These are phyloP conservation scores for Scutellaria galericulata DNA, from an alignment of 257 asterid genomes.

Conservation along the genomic window DNA sequence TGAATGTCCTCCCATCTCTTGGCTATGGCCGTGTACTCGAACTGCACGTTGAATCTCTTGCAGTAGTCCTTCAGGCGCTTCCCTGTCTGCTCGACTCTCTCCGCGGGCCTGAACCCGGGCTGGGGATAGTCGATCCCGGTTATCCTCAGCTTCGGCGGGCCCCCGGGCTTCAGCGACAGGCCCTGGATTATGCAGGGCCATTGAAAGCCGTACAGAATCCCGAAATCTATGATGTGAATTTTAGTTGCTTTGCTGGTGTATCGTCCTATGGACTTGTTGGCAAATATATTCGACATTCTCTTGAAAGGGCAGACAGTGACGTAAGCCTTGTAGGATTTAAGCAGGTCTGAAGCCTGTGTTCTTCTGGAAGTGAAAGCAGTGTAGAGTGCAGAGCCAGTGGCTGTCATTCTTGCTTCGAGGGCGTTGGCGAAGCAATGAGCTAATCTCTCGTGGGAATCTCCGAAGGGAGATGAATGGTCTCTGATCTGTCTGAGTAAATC, in stretches of 20 bases:
- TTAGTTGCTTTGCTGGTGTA: slow-evolving; percentile 30
- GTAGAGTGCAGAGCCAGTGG: slow-evolving; percentile 53
- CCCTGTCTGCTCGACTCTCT: slow-evolving; percentile 68
- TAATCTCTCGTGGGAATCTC: slow-evolving; percentile 58
- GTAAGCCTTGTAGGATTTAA: slow-evolving; percentile 52
- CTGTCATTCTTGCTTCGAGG: slow-evolving; percentile 62
- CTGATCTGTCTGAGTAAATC: slow-evolving; percentile 47
- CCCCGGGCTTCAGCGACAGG: slow-evolving; percentile 60
- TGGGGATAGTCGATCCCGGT: slow-evolving; percentile 79
- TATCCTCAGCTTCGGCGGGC: slow-evolving; percentile 58
- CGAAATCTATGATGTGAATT: slow-evolving; percentile 71
- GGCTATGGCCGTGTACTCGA: slow-evolving; percentile 62
- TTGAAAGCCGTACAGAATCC: slow-evolving; percentile 71
- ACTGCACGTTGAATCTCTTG: slow-evolving; percentile 55
- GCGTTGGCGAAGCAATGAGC: slow-evolving; percentile 67
- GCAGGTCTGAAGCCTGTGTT: slow-evolving; percentile 45
- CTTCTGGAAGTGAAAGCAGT: slow-evolving; percentile 38
- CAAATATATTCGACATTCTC: slow-evolving; percentile 63
- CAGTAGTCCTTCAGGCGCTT: slow-evolving; percentile 48
- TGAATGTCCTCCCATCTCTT: slow-evolving; percentile 61
- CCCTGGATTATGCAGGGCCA: slow-evolving; percentile 81
- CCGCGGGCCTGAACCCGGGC: slow-evolving; percentile 64
- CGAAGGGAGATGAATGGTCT: slow-evolving; percentile 50
- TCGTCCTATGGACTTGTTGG: slow-evolving; percentile 56
- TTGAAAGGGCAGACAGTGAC: slow-evolving; percentile 60